A percentile compares a stretch with the other conserved stretches of the same genome.
Conservation (phyloP, 306 rosid species). For the Vigna unguiculata region DNA sequence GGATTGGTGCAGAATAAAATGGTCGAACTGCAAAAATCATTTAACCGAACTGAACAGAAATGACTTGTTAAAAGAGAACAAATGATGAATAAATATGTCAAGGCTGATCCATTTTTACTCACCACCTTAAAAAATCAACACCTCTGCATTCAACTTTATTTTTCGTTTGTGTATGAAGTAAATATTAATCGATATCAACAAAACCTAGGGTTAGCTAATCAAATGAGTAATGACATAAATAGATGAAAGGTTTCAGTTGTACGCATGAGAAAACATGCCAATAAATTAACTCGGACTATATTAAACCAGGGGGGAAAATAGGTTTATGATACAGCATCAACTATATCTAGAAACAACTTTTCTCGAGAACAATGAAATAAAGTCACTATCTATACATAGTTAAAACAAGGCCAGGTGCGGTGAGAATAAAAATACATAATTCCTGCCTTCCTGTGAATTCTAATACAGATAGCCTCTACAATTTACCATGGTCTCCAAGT, state of each 20-base stretch:
- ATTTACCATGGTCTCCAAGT: slow-evolving; percentile 47
- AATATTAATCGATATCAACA: too few species aligned
- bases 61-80: too few species aligned
- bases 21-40: too few species aligned
- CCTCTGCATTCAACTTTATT: too few species aligned
- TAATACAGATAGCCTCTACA: slow-evolving; percentile 47
- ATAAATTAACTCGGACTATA: slow-evolving; percentile 41
- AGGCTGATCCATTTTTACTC: too few species aligned
- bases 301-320: slow-evolving; percentile 17
- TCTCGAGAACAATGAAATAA: not conserved
- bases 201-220: not conserved
- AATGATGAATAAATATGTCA: too few species aligned
- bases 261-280: slow-evolving; percentile 15
- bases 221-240: not conserved
- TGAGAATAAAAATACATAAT: slow-evolving; percentile 42
- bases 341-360: slow-evolving; percentile 37
- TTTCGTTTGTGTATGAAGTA: too few species aligned
- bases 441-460: slow-evolving; percentile 47
- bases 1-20: too few species aligned
- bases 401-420: slow-evolving; percentile 41
- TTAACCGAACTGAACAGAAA: too few species aligned
- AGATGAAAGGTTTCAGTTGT: not conserved
- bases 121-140: too few species aligned
- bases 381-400: slow-evolving; percentile 56
- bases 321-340: slow-evolving; percentile 37